Conservation (phyloP, 2,329 filamentous ascomycete genomes). For the Macrophomina tecta region DNA sequence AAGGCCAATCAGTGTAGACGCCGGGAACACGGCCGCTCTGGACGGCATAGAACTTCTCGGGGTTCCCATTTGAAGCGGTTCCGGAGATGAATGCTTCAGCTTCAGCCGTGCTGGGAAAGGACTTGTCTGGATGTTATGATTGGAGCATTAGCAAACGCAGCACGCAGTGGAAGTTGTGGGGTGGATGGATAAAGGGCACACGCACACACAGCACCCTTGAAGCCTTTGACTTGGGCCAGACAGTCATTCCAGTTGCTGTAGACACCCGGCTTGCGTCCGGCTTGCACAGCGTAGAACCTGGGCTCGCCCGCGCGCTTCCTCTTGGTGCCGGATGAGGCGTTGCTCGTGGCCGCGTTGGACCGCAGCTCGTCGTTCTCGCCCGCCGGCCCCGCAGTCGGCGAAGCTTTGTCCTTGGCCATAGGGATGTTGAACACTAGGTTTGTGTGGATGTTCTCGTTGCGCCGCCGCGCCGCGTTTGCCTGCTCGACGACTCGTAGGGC, state of each 20-base stretch:
- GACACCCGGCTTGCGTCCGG: constrained; percentile 65
- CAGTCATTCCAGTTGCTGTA: constrained; percentile 70
- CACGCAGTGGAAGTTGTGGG: no score
- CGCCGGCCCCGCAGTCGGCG: not conserved
- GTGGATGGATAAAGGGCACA: constrained; percentile 9
- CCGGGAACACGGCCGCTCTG: constrained; percentile 64
- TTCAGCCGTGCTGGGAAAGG: constrained; percentile 74
- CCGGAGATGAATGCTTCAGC: constrained; percentile 73
- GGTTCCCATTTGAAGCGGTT: constrained; percentile 7
- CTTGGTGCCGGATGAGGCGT: constrained; percentile 56
- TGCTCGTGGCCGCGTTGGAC: constrained; percentile 34
- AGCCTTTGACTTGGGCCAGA: constrained; percentile 65
- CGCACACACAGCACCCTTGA: constrained; percentile 54
- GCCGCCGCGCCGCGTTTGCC: not conserved
- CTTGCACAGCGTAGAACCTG: constrained; percentile 70
- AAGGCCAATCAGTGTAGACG: constrained; percentile 71
- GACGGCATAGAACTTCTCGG: constrained; percentile 64
- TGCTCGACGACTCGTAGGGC: constrained; percentile 4
- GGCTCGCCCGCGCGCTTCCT: constrained; percentile 58
- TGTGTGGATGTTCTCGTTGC: not conserved
- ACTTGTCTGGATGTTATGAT: constrained; percentile 68
- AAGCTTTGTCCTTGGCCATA: constrained; percentile 14
- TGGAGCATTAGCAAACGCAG: constrained; percentile 17
- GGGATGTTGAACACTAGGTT: constrained; percentile 1
- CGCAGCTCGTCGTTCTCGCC: constrained; percentile 28